phyloP scores from a whole-genome alignment of 73 alveolate species.

The Tetrahymena borealis region DNA sequence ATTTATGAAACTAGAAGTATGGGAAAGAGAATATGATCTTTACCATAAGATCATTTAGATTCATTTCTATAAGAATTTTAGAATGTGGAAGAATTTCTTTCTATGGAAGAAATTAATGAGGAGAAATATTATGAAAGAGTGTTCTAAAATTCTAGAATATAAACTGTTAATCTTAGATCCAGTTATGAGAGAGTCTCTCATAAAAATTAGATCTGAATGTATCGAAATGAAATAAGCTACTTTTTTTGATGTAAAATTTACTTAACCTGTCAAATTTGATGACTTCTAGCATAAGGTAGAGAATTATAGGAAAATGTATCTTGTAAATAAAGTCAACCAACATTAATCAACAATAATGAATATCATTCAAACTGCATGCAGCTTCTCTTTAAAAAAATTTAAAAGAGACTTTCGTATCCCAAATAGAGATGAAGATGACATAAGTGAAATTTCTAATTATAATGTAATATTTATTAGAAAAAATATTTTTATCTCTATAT shows the following conservation, averaged over 20 bases:
- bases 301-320: neutral
- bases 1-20: slow-evolving; percentile 67
- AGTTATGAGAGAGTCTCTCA: neutral
- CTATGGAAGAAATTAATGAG: slow-evolving; percentile 83
- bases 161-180: neutral
- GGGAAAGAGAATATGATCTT: slow-evolving; percentile 75
- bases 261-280: neutral
- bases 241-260: neutral
- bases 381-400: slow-evolving; percentile 61
- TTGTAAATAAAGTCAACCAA: neutral
- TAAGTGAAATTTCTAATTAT: slow-evolving; percentile 18
- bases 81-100: slow-evolving; percentile 71
- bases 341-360: neutral
- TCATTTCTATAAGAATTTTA: slow-evolving; percentile 61
- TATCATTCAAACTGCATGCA: neutral
- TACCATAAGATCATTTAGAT: slow-evolving; percentile 54
- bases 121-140: slow-evolving; percentile 59
- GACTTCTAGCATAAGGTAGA: neutral
- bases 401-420: slow-evolving; percentile 71
- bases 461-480: neutral
- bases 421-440: slow-evolving; percentile 57
- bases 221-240: neutral
- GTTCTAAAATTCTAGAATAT: neutral
- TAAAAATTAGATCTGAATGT: neutral
- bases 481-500: neutral